Conservation (phyloP, 768 basidiomycete species). For the Nidula microcarpa region DNA sequence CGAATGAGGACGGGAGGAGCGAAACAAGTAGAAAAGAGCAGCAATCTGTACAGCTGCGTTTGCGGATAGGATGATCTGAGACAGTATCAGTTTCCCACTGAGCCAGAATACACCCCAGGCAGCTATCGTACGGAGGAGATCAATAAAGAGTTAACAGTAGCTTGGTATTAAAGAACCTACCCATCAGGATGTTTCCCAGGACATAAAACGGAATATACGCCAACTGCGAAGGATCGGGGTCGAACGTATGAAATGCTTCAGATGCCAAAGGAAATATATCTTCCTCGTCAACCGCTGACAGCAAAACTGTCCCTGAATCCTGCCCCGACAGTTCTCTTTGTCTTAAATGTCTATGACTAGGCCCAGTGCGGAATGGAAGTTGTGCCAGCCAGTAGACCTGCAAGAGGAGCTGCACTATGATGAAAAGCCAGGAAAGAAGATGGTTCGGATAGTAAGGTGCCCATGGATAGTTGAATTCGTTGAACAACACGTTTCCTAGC, state of each 20-base stretch:
- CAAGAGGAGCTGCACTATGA: not conserved
- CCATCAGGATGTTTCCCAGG: slow-evolving; percentile 13
- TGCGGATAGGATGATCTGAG: slow-evolving; percentile 16
- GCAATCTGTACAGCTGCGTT: slow-evolving; percentile 32
- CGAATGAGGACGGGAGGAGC: slow-evolving; percentile 12
- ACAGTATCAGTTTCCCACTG: slow-evolving; percentile 9
- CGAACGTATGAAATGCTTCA: not conserved
- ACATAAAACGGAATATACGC: slow-evolving; percentile 17
- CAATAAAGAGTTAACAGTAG: not conserved
- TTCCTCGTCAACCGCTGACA: not conserved
- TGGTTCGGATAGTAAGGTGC: slow-evolving; percentile 2
- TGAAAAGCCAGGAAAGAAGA: not conserved
- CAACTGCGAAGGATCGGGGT: slow-evolving; percentile 10
- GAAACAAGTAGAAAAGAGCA: slow-evolving; percentile 26
- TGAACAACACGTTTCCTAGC: not conserved
- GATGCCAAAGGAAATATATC: not conserved
- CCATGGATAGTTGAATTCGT: not conserved
- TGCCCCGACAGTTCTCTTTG: not conserved
- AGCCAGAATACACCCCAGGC: slow-evolving; percentile 14
- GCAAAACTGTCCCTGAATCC: not conserved
- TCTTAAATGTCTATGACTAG: not conserved
- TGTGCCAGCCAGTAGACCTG: slow-evolving; percentile 1
- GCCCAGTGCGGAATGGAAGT: not conserved
- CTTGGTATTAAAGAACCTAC: slow-evolving; percentile 7
- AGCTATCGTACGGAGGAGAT: slow-evolving; percentile 18